Conservation (phyloP, 306 rosid species). For the Corylus avellana region DNA sequence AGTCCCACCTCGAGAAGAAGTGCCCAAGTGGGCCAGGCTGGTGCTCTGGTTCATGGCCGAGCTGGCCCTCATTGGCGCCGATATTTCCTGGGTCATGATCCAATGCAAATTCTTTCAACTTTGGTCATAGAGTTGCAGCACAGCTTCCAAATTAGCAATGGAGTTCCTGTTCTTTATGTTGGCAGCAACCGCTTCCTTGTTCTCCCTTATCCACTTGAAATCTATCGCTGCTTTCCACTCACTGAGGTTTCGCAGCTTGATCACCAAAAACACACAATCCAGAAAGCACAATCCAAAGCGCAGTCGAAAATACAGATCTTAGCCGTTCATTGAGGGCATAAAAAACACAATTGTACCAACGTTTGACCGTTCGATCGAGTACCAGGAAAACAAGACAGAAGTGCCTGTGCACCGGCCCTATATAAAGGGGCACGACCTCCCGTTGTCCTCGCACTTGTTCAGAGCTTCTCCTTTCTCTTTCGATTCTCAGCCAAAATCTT, state of each 20-base stretch:
- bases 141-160: slow-evolving; percentile 74
- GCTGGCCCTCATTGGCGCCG: slow-evolving; percentile 89
- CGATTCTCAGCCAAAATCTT: not conserved
- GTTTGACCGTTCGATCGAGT: not conserved
- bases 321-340: not conserved
- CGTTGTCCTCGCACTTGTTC: not conserved
- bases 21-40: slow-evolving; percentile 61
- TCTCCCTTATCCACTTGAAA: slow-evolving; percentile 95
- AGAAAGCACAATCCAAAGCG: slow-evolving; percentile 25
- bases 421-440: not conserved
- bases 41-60: slow-evolving; percentile 88
- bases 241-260: slow-evolving; percentile 61
- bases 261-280: slow-evolving; percentile 7
- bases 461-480: too few relatives aligned
- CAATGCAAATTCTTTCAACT: not conserved
- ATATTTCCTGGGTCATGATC: slow-evolving; percentile 13
- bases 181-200: slow-evolving; percentile 71
- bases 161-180: slow-evolving; percentile 76
- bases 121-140: slow-evolving; percentile 72
- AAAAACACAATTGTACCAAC: not conserved
- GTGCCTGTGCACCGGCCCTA: not conserved
- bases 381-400: too few relatives aligned
- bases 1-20: not conserved
- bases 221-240: slow-evolving; percentile 78
- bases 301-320: not conserved